A percentile compares a stretch with the other conserved stretches of the same genome.
phyloP scores from a whole-genome alignment of 2,329 filamentous ascomycete species.

The Huntiella abstrusa region DNA sequence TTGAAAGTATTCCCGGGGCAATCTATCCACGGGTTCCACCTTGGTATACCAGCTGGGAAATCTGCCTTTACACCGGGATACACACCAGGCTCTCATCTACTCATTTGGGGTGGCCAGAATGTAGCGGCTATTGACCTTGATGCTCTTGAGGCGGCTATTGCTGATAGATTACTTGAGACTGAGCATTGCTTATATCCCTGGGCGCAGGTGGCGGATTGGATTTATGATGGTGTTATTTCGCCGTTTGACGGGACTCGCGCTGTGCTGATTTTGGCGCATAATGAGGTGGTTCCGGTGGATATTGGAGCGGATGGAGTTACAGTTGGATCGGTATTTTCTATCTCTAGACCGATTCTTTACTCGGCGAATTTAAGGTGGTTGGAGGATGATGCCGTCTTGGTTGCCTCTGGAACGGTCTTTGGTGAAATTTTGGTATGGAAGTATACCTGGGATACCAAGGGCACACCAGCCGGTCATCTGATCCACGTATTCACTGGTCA shows the following conservation, averaged over 20 bases:
- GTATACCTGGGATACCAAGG: conserved; percentile 25
- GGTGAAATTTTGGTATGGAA: conserved; percentile 88
- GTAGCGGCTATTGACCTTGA: conserved; percentile 21
- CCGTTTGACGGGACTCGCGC: conserved; percentile 25
- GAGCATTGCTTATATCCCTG: conserved; percentile 2
- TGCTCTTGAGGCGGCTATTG: conserved; percentile 16
- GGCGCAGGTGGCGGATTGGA: conserved; percentile 47
- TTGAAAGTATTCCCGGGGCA: conserved; percentile 45
- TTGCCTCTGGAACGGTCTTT: conserved; percentile 83
- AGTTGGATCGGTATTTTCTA: conserved; percentile 35
- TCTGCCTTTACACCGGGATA: neutral
- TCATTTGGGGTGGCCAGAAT: conserved; percentile 54
- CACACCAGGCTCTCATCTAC: conserved; percentile 18
- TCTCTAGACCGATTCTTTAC: conserved; percentile 72
- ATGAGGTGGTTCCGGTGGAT: conserved; percentile 45
- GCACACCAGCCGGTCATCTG: conserved; percentile 20
- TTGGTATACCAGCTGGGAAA: conserved; percentile 15
- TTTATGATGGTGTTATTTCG: conserved; percentile 46
- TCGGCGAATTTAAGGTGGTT: conserved; percentile 57
- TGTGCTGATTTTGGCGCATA: conserved; percentile 68
- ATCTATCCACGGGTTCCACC: conserved; percentile 53
- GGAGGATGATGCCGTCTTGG: conserved; percentile 38
- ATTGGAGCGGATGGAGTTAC: conserved; percentile 16
- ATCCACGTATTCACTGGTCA: conserved; percentile 46
- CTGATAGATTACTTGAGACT: neutral